Conservation (phyloP, 2,329 filamentous ascomycete species). For the Ophiostoma sp. region DNA sequence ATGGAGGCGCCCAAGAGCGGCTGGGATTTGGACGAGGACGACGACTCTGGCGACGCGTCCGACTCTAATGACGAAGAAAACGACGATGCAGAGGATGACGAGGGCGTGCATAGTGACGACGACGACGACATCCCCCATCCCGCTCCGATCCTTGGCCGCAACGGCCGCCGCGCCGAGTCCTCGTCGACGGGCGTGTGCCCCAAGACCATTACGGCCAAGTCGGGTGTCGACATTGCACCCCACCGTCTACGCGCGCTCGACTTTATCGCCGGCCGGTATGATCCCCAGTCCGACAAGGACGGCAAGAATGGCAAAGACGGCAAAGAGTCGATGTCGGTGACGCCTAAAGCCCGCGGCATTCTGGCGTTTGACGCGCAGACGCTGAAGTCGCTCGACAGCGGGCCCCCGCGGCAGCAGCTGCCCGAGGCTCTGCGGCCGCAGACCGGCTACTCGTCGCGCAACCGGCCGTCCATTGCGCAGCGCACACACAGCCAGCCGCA, state of each 20-base stretch:
- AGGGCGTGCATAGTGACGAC: slow-evolving; percentile 22
- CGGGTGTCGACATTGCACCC: slow-evolving; percentile 37
- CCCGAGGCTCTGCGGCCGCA: slow-evolving; percentile 37
- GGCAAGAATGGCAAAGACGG: slow-evolving; percentile 6
- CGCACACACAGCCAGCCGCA: slow-evolving; percentile 47
- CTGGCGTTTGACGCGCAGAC: slow-evolving; percentile 35
- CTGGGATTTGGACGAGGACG: slow-evolving; percentile 48
- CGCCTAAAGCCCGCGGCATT: slow-evolving; percentile 25
- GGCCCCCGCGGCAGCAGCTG: slow-evolving; percentile 13
- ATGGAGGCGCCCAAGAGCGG: slow-evolving; percentile 38
- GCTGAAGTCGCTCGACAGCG: slow-evolving; percentile 32
- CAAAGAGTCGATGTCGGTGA: background rate
- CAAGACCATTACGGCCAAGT: slow-evolving; percentile 13
- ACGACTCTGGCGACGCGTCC: slow-evolving; percentile 35
- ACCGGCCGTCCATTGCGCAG: slow-evolving; percentile 40
- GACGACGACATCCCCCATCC: background rate
- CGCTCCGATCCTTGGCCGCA: background rate
- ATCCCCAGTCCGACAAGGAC: slow-evolving; percentile 30
- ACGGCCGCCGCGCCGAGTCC: slow-evolving; percentile 2
- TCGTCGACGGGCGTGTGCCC: slow-evolving; percentile 11
- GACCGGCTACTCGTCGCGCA: slow-evolving; percentile 45
- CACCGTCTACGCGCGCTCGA: slow-evolving; percentile 46
- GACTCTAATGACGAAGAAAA: slow-evolving; percentile 1
- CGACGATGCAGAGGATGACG: slow-evolving; percentile 20
- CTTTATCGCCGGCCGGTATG: slow-evolving; percentile 42